These are phyloP conservation scores for Albizia julibrissin DNA, from an alignment of 306 rosid genomes.

Conservation along the genomic window DNA sequence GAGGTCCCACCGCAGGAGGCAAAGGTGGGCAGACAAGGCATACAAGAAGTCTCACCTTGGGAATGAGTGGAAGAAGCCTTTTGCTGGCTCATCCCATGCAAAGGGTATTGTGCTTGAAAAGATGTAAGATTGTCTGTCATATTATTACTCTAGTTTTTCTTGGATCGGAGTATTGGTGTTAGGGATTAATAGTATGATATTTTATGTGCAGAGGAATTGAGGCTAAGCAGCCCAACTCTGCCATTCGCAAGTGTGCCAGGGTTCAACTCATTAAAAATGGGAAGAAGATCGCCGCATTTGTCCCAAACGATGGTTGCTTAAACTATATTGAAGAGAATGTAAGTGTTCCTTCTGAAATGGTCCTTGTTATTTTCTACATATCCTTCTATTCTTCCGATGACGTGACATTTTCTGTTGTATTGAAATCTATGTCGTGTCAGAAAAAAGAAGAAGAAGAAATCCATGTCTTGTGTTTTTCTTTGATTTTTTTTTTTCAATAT, in stretches of 20 bases:
- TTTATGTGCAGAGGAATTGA: constrained; percentile 66
- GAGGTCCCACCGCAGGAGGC: constrained; percentile 72
- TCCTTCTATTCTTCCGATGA: not conserved
- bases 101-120: constrained; percentile 86
- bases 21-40: constrained; percentile 79
- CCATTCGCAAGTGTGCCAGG: constrained; percentile 86
- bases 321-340: constrained; percentile 82
- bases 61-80: constrained; percentile 88
- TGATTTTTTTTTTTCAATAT: not conserved
- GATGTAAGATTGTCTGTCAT: constrained; percentile 48
- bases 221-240: constrained; percentile 92
- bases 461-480: not conserved
- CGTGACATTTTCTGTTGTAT: not conserved
- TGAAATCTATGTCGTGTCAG: not conserved
- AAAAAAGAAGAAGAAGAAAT: no score
- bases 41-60: constrained; percentile 86
- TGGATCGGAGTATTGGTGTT: not conserved
- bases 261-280: constrained; percentile 84
- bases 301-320: constrained; percentile 83
- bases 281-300: constrained; percentile 87
- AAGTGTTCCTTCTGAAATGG: not conserved
- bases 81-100: constrained; percentile 87
- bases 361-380: not conserved
- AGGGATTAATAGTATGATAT: not conserved
- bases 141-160: not conserved